Base-by-base conservation (phyloP, 2,329 filamentous ascomycete species). In the Cryphonectria parasitica region DNA sequence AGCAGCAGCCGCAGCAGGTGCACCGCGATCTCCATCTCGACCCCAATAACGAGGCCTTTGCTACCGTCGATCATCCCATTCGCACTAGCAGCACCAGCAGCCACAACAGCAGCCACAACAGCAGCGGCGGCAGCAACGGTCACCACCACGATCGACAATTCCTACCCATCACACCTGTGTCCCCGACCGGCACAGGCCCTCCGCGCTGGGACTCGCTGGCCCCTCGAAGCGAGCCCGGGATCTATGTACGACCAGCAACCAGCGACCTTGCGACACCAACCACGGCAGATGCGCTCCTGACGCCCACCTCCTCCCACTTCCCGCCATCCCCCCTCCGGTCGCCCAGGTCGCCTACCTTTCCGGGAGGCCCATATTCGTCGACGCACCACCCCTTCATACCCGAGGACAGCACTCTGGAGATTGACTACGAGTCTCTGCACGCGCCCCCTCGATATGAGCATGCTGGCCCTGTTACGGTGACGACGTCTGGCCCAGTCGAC, bases 281-380 rank as follows among this genome's bases (percentile, higher is more conserved):
- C 41, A 36, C 61, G 41, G 22, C 64, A 64, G 49, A 65, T 67
- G 66, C n/a, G 36, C 58, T 69, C 60, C 45, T 73, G 62, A 56
- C 54, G 39, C 49, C 68, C n/a, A 60, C 67, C 17, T 62, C 67
- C 60, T 64, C 67, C 62, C 74, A 60, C 58, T 41, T 39, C 70
- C 66, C 74, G 64, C 69, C 74, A 69, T 67, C 73, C 68, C 69
- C 75, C 45, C 70, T 73, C 39, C 67, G 72, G 67, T 69, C 77
- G 1, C 73, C 76, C 2, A 69, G 72, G 1, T 74, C 78, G 7
- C 71, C 77, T 25, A 76, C 77, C 34, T 76, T 74, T 25, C 78
- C 79, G 66, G 75, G 75, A 1, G 76, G 76, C 58, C 75, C 79
- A 54, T 78, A 78, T 31, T 78, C 79, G 10, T 49, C 45, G 45